Evolutionary conservation across 805 yeast genomes (phyloP), one percentile per base, ranked within the genome.

Genomic region (Yarrowia alimentaria): DNA sequence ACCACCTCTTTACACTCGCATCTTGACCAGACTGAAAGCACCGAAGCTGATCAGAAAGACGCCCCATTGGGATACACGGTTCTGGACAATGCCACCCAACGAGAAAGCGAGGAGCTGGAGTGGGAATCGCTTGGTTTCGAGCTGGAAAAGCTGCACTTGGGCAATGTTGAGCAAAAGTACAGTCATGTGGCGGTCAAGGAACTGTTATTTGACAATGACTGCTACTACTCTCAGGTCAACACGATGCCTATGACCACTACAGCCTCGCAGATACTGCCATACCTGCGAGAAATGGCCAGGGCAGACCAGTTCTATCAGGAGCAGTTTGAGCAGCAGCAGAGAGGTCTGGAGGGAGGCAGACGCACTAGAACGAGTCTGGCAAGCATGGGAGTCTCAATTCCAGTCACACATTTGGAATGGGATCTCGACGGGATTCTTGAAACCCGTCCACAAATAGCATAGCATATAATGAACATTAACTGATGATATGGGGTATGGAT

Each of bases 261-360:
- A 25, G 52, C 58, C 7, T 18, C 55, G 1, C 66, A 64, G 17
- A 25, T 63, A 6, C 58, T 59, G 1, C 69, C 69, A 1, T 58
- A 51, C 47, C 42, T 59, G 28, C 59, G 69, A 5, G 29, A 29
- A 4, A 63, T 65, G 56, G 68, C 63, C 1, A 56, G 57, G n/a
- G 53, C 53, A 4, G 69, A 65, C 25, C 2, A 18, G 3, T 40
- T 40, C 9, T 40, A 40, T 21, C 47, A 40, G 25, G 28, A 18
- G 11, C 47, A 40, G 47, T 40, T 40, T 40, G 47, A 40, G n/a
- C 11, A 16, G 17, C 47, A 40, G 17, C 47, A 40, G 18, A n/a
- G 25, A 2, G 19, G 24, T 18, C 13, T 40, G 26, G 5, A 54
- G 18, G 48, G 43, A 5, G 54, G 64, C 4, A 34, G 21, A 5